Evolutionary conservation across 495 filamentous ascomycete genomes (phyloP).

Genomic region (Penicillium alfredii): DNA sequence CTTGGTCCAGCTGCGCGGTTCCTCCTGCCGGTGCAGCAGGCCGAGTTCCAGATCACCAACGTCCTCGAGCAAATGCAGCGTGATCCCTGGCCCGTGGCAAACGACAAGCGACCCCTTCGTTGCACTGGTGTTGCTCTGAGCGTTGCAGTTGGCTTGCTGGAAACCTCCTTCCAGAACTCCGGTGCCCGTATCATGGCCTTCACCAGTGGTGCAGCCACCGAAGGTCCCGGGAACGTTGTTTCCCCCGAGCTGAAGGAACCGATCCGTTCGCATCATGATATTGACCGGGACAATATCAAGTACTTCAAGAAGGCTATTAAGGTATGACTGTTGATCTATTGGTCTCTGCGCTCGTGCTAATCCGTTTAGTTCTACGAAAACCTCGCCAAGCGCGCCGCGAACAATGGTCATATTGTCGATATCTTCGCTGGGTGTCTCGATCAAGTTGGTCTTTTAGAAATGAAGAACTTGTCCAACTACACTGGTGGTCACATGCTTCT

Average conservation of each 20-base stretch:
- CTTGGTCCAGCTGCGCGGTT: slow-evolving; percentile 84
- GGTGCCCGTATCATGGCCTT: slow-evolving; percentile 97
- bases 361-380: slow-evolving; percentile 84
- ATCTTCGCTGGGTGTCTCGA: slow-evolving; percentile 98
- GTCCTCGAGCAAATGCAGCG: slow-evolving; percentile 94
- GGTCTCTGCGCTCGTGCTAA: slow-evolving; percentile 13
- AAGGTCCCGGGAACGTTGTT: slow-evolving; percentile 95
- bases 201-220: slow-evolving; percentile 89
- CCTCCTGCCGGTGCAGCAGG: slow-evolving; percentile 89
- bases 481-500: slow-evolving; percentile 98
- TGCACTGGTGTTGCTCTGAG: slow-evolving; percentile 96
- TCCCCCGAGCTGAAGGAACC: slow-evolving; percentile 95
- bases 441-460: slow-evolving; percentile 95
- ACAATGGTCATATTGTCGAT: slow-evolving; percentile 96
- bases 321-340: slow-evolving; percentile 43
- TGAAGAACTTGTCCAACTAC: slow-evolving; percentile 95
- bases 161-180: slow-evolving; percentile 91
- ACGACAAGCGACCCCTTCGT: slow-evolving; percentile 83
- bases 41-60: slow-evolving; percentile 97
- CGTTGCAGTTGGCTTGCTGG: slow-evolving; percentile 87
- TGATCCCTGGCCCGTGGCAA: slow-evolving; percentile 96
- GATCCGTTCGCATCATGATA: slow-evolving; percentile 97
- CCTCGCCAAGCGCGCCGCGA: slow-evolving; percentile 90
- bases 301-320: slow-evolving; percentile 99
- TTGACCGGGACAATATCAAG: slow-evolving; percentile 97